Base-by-base conservation (phyloP, 1,139 yeast species). In the Hansenula sp. region DNA sequence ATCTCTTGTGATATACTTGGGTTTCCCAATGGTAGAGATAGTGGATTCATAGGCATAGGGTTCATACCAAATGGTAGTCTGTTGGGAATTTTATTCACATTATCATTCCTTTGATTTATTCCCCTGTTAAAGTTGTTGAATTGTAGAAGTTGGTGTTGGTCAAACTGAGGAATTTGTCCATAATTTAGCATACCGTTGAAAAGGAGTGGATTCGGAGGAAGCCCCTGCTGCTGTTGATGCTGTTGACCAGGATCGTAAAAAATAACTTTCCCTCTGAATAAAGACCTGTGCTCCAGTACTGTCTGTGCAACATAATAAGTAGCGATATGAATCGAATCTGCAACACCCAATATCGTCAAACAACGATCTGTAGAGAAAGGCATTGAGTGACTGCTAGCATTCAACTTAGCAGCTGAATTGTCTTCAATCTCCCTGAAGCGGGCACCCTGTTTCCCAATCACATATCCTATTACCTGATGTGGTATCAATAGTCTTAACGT, bases 291-390 rank as follows among this genome's bases (percentile, higher is more conserved):
- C 48, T 79, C 84, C 44, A 77, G 60, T 42, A 82, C 68, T 8
- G 84, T 82, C 57, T 79, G 82, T 2, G 85, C 78, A 42, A 87
- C 73, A 56, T 82, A 82, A 59, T 81, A 85, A 1, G 82, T 70
- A 8, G 96, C 96, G 51, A 86, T 84, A 56, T 86, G 95, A 38
- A 89, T 77, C 3, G 95, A 90, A 62, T 85, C 95, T 4, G 90
- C 89, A 11, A 84, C 94, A 5, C 97, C 97, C 13, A 74, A 68
- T 17, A 89, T 74, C 25, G 80, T 72, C 40, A 89, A 65, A 6
- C 85, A 70, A 44, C 96, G 72, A 59, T 89, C 97, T 14, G 92
- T 86, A 1, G 95, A 84, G 46, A 75, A 75, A 1, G 95, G 89
- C 49, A 89, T 68, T 18, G 83, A 76, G 37, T 77, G 76, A 39